Evolutionary conservation across 208 protist genomes (phyloP), one percentile per base, ranked within the genome.

Genomic region (Trypanosoma grayi): DNA sequence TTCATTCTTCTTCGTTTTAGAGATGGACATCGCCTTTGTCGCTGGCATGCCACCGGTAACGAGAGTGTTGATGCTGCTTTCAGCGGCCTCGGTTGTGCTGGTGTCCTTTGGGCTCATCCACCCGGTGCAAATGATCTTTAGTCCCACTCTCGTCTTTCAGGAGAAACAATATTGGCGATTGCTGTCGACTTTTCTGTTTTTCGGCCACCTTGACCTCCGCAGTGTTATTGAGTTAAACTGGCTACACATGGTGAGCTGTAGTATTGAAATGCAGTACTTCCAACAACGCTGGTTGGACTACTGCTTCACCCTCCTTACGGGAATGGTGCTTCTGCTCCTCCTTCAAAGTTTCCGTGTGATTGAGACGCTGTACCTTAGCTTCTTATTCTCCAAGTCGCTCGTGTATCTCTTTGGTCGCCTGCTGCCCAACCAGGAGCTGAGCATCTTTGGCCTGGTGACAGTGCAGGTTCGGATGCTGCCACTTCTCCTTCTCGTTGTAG

Each of bases 111-210:
- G 79, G 18, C 59, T 91, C 10, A 60, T 95, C 20, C 70, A 83
- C 55, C 84, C 89, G 2, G 43, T 92, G 46, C 73, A 93, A 33
- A 46, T 95, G 45, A 27, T 91, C 22, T 85, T 83, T 52, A 92
- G 78, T 40, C 75, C 78, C 9, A 77, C 82, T 0, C 69, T 95
- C 6, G 75, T 88, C 7, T 73, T 87, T 41, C 73, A 90, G 46
- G 71, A 93, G 47, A 83, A 81, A 39, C 76, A 95, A 36, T 95
- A 95, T 53, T 95, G 89, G 86, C 70, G 89, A 6, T 40, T 95
- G 9, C 16, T 92, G 11, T 86, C 83, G 10, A 85, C 66, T 10
- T 86, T 95, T 60, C 76, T 93, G 27, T 95, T 73, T 52, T 73
- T 80, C 48, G 89, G 83, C 0, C 63, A 59, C 1, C 63, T 93